Evolutionary conservation across 352 stramenopile genomes (phyloP).

Genomic region (Globisporangium nunn): DNA sequence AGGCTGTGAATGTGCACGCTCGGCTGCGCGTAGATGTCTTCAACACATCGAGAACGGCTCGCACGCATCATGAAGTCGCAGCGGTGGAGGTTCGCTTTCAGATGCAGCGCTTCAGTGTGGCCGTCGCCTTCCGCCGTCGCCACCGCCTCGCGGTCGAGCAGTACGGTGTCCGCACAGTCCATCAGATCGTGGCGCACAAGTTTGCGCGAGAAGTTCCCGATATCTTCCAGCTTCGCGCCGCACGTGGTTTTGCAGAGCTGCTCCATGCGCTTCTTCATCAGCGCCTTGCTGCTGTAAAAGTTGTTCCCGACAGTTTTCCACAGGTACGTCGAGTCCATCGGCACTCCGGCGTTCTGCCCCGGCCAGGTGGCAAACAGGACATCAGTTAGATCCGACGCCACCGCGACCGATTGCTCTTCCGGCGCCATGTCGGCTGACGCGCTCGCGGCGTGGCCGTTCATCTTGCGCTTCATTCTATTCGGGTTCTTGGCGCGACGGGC

Average conservation of each 20-base stretch:
- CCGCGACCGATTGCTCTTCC: conserved; percentile 22
- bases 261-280: conserved; percentile 71
- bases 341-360: conserved; percentile 51
- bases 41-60: conserved; percentile 54
- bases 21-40: conserved; percentile 39
- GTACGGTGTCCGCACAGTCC: conserved; percentile 55
- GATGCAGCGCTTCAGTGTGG: conserved; percentile 19
- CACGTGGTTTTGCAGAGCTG: conserved; percentile 59
- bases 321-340: conserved; percentile 73
- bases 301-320: conserved; percentile 65
- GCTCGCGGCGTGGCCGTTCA: conserved; percentile 1
- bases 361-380: conserved; percentile 82
- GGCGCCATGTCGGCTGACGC: conserved; percentile 12
- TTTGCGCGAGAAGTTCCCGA: conserved; percentile 41
- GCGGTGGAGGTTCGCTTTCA: conserved; percentile 55
- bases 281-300: conserved; percentile 56
- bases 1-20: conserved; percentile 37
- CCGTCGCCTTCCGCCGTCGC: conserved; percentile 14
- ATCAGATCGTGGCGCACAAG: conserved; percentile 34
- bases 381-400: conserved; percentile 41
- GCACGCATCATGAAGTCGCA: conserved; percentile 79
- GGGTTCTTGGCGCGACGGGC: conserved; percentile 18
- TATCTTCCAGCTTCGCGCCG: conserved; percentile 58
- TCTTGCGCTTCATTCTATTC: conserved; percentile 33
- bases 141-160: conserved; percentile 45